phyloP scores from a whole-genome alignment of 208 protist species.

The Acanthamoeba sp. region DNA sequence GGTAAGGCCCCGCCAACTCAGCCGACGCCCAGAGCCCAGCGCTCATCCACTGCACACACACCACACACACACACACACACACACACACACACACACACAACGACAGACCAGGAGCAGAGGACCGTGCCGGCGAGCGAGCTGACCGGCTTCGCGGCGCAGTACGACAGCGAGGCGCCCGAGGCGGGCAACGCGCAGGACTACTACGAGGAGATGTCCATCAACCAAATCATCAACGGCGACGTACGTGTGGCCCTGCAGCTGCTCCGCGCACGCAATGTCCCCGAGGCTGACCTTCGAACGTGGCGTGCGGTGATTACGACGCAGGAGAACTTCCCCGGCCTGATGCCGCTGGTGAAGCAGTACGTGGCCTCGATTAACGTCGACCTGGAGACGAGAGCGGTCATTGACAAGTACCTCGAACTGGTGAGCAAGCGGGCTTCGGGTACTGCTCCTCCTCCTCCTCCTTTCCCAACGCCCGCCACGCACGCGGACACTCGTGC shows the following conservation, averaged over 20 bases:
- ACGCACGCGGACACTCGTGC: too few species aligned
- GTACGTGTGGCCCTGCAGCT: neutral
- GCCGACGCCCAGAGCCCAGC: conserved; percentile 23
- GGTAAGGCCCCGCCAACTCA: conserved; percentile 64
- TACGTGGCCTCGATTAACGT: conserved; percentile 93
- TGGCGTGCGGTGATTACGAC: neutral
- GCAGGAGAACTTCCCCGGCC: conserved; percentile 92
- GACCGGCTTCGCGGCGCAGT: neutral
- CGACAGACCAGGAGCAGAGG: neutral
- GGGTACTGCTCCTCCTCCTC: conserved; percentile 79
- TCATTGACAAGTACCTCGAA: conserved; percentile 93
- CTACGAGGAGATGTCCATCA: conserved; percentile 92
- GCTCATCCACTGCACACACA: neutral
- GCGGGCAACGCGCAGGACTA: conserved; percentile 75
- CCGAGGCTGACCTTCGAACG: neutral
- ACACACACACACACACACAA: too few species aligned
- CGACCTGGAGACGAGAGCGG: conserved; percentile 76
- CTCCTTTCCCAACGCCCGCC: too few species aligned
- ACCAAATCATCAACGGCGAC: conserved; percentile 97
- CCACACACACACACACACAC: conserved; percentile 49
- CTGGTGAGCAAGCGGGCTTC: conserved; percentile 95
- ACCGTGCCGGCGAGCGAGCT: neutral
- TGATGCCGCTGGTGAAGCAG: conserved; percentile 94
- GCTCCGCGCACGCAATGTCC: neutral
- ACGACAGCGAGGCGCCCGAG: neutral